Percentiles rank a stretch among this genome's conserved stretches.
Conservation (phyloP, 2,329 filamentous ascomycete species). For the Monosporascus ibericus region DNA sequence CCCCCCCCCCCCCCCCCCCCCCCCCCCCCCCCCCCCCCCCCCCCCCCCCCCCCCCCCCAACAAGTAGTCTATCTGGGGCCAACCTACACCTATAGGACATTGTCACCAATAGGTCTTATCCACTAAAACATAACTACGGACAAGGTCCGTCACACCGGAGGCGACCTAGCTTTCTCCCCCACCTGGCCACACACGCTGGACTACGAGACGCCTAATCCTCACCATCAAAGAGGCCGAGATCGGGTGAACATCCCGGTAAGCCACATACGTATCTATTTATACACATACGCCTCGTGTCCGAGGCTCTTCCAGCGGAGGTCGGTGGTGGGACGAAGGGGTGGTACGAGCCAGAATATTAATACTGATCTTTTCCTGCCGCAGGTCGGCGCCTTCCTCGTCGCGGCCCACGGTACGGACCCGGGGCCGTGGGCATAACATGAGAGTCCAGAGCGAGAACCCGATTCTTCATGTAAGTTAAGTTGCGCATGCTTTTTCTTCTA, state of each 20-base stretch:
- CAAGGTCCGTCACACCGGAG: too few species aligned
- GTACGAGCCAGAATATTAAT: neutral
- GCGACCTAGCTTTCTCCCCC: too few species aligned
- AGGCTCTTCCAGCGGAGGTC: too few species aligned
- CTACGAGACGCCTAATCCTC: conserved; percentile 35
- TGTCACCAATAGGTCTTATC: too few species aligned
- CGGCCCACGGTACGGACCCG: conserved; percentile 63
- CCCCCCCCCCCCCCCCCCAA: too few species aligned
- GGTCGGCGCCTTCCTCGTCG: conserved; percentile 56
- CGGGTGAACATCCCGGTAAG: conserved; percentile 41
- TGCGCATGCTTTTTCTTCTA: neutral
- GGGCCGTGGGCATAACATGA: conserved; percentile 68
- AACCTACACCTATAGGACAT: too few species aligned
- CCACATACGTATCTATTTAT: neutral
- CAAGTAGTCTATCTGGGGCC: too few species aligned
- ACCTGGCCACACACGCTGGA: conserved; percentile 25
- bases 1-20: too few species aligned
- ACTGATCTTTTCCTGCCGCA: conserved; percentile 14
- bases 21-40: too few species aligned
- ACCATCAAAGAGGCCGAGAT: conserved; percentile 41
- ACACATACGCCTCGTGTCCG: neutral
- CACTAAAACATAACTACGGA: too few species aligned
- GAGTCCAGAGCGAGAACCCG: conserved; percentile 64
- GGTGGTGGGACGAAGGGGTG: too few species aligned
- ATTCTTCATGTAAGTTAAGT: conserved; percentile 58